phyloP scores from a whole-genome alignment of 345 rosid species.

The Camelina laxa region DNA sequence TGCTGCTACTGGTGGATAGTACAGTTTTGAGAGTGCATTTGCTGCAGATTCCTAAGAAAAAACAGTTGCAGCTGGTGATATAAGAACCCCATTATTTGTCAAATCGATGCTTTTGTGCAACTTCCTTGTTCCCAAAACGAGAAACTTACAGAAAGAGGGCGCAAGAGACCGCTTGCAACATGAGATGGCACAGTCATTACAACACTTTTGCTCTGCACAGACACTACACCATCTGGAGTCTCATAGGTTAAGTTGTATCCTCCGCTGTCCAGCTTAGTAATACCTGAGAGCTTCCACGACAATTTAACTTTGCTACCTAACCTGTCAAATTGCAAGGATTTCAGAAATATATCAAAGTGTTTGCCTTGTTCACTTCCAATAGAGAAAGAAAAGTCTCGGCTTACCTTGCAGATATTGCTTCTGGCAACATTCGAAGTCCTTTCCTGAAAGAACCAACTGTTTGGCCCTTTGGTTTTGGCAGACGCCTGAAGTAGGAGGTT shows the following conservation, averaged over 20 bases:
- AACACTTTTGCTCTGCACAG: conserved; percentile 70
- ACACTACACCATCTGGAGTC: conserved; percentile 85
- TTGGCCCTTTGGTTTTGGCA: conserved; percentile 93
- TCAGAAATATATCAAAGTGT: background rate
- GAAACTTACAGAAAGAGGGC: conserved; percentile 79
- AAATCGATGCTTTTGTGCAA: background rate
- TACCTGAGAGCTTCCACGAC: conserved; percentile 79
- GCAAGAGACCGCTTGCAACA: conserved; percentile 69
- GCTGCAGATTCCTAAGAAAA: conserved; percentile 72
- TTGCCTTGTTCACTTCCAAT: conserved; percentile 8
- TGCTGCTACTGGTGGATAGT: conserved; percentile 96
- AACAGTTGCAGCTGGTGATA: background rate
- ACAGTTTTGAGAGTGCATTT: conserved; percentile 74
- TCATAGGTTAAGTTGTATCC: conserved; percentile 76
- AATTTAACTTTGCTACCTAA: conserved; percentile 79
- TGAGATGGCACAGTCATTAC: conserved; percentile 89
- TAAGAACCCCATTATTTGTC: background rate
- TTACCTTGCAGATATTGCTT: conserved; percentile 84
- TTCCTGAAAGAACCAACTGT: conserved; percentile 94
- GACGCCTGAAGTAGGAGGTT: conserved; percentile 57
- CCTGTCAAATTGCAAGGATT: conserved; percentile 51
- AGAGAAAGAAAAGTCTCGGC: background rate
- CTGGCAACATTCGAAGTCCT: conserved; percentile 86
- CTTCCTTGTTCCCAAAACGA: conserved; percentile 10
- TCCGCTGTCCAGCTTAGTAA: conserved; percentile 64